Percentiles rank a stretch among this genome's conserved stretches.
Evolutionary conservation across 805 yeast genomes (phyloP).

Genomic region (Candida tammaniensis): DNA sequence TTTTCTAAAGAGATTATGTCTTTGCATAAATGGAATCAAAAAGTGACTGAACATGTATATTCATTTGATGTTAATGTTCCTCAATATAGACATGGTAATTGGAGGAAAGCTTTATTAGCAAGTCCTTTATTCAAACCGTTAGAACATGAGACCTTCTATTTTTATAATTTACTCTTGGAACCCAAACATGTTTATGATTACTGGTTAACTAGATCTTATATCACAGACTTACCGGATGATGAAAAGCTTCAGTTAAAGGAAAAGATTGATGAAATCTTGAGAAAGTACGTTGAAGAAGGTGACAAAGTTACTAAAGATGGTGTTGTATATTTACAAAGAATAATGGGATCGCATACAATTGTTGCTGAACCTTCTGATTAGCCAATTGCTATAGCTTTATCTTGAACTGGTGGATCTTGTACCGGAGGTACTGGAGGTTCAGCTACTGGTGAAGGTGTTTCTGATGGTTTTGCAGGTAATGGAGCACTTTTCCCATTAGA

Average conservation of each 20-base stretch:
- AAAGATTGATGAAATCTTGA: conserved; percentile 28
- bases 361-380: conserved; percentile 7
- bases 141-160: conserved; percentile 28
- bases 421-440: too few relatives aligned
- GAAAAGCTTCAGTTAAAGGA: conserved; percentile 31
- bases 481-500: conserved; percentile 1
- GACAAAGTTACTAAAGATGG: conserved; percentile 14
- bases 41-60: conserved; percentile 32
- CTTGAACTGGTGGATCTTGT: too few relatives aligned
- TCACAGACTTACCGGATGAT: conserved; percentile 41
- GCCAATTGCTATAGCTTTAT: too few relatives aligned
- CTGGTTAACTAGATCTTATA: conserved; percentile 56
- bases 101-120: conserved; percentile 41
- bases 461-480: not conserved
- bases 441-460: too few relatives aligned
- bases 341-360: conserved; percentile 25
- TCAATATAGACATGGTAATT: conserved; percentile 49
- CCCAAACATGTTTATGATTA: conserved; percentile 41
- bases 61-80: conserved; percentile 46
- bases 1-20: conserved; percentile 3
- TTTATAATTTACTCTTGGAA: conserved; percentile 27
- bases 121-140: conserved; percentile 33
- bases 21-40: conserved; percentile 27
- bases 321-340: conserved; percentile 17
- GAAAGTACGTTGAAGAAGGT: conserved; percentile 14